These are phyloP conservation scores for Hortiboletus flavorubellus DNA, from an alignment of 768 basidiomycete genomes.

Conservation along the genomic window DNA sequence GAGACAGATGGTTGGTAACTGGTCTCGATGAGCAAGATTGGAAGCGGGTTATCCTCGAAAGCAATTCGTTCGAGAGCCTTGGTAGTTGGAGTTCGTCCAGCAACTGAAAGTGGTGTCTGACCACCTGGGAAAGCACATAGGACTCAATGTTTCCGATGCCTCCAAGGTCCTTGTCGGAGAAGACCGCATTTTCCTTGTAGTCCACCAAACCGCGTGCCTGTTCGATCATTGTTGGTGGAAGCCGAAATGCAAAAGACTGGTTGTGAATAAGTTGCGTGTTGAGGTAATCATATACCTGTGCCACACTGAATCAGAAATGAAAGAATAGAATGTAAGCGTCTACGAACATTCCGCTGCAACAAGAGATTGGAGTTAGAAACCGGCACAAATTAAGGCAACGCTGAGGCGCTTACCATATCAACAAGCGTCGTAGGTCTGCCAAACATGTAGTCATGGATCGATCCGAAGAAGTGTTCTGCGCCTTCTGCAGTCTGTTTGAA, in stretches of 20 bases:
- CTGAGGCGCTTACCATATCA: constrained; percentile 51
- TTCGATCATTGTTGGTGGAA: constrained; percentile 68
- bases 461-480: constrained; percentile 61
- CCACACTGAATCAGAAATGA: constrained; percentile 12
- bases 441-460: constrained; percentile 66
- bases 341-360: constrained; percentile 69
- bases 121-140: neutral
- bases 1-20: constrained; percentile 89
- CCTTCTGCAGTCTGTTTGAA: constrained; percentile 58
- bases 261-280: constrained; percentile 79
- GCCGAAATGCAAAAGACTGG: constrained; percentile 72
- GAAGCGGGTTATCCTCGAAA: constrained; percentile 73
- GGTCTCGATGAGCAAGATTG: constrained; percentile 70
- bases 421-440: constrained; percentile 59
- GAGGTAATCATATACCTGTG: constrained; percentile 73
- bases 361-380: constrained; percentile 13
- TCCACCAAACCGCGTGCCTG: constrained; percentile 70
- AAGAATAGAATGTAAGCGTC: neutral
- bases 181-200: constrained; percentile 75
- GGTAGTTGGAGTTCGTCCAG: constrained; percentile 76
- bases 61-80: constrained; percentile 71
- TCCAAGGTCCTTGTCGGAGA: constrained; percentile 56
- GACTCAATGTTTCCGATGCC: constrained; percentile 75
- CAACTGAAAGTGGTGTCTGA: constrained; percentile 46
- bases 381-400: neutral